Percentiles rank a stretch among this genome's conserved stretches.
These are phyloP conservation scores for Ustulina deusta DNA, from an alignment of 2,329 filamentous ascomycete species.

Conservation along the genomic window DNA sequence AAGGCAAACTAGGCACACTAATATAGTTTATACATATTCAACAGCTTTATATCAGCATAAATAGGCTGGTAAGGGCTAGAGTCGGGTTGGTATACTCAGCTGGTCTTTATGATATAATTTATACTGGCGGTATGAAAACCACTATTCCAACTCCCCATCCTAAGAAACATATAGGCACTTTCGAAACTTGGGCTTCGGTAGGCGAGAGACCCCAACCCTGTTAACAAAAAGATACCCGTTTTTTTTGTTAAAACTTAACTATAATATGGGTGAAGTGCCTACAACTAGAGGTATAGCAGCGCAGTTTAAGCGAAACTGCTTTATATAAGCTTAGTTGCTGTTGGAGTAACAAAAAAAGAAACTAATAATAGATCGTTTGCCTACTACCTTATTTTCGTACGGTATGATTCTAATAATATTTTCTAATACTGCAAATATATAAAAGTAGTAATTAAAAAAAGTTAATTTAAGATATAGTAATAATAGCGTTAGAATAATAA, in stretches of 20 bases:
- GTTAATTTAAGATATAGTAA: neutral
- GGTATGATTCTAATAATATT: neutral
- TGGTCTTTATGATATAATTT: slow-evolving; percentile 3
- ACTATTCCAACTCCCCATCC: slow-evolving; percentile 9
- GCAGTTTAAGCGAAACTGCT: slow-evolving; percentile 5
- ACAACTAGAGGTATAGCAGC: neutral
- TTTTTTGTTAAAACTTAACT: slow-evolving; percentile 2
- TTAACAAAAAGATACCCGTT: neutral
- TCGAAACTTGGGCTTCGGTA: neutral
- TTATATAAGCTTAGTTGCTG: neutral
- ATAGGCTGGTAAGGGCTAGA: too few species aligned
- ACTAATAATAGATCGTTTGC: neutral
- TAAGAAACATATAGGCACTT: slow-evolving; percentile 9
- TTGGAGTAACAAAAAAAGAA: slow-evolving; percentile 13
- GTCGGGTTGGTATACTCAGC: neutral
- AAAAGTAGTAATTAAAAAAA: neutral
- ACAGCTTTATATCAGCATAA: too few species aligned
- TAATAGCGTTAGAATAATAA: neutral
- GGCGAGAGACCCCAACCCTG: neutral
- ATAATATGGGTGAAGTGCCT: neutral
- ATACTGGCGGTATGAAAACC: neutral
- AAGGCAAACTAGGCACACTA: too few species aligned
- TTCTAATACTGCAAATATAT: neutral
- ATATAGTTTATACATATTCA: too few species aligned
- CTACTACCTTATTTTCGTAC: neutral